Conservation (phyloP, 305 asterid genomes). For the Fraxinus nigra region DNA sequence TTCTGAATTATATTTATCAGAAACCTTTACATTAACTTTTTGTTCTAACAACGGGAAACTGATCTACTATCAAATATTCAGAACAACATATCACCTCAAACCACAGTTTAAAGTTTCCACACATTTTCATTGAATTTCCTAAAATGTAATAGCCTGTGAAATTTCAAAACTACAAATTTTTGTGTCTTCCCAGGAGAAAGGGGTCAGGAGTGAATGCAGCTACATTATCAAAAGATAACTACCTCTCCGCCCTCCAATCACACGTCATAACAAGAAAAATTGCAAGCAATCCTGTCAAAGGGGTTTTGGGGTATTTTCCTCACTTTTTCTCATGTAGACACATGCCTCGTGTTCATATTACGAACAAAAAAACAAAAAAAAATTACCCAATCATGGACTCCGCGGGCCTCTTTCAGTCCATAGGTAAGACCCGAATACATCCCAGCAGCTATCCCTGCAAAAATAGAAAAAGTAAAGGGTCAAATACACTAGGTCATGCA, state of each 20-base stretch:
- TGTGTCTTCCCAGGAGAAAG: background rate
- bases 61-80: background rate
- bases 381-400: slow-evolving; percentile 86
- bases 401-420: slow-evolving; percentile 81
- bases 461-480: background rate
- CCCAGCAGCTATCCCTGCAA: slow-evolving; percentile 84
- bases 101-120: background rate
- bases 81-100: background rate
- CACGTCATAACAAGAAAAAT: background rate
- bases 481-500: background rate
- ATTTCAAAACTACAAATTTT: background rate
- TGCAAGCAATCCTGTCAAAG: background rate
- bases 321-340: background rate
- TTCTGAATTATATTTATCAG: background rate
- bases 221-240: background rate
- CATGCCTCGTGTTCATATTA: background rate
- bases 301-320: background rate
- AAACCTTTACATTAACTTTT: background rate
- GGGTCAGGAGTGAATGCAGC: background rate
- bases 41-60: background rate
- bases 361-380: background rate
- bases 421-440: slow-evolving; percentile 83
- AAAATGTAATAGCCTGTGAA: background rate
- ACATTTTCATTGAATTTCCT: background rate
- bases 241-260: background rate